Conservation (phyloP, 1,284 basidiomycete species). For the Phylloporus sp. region DNA sequence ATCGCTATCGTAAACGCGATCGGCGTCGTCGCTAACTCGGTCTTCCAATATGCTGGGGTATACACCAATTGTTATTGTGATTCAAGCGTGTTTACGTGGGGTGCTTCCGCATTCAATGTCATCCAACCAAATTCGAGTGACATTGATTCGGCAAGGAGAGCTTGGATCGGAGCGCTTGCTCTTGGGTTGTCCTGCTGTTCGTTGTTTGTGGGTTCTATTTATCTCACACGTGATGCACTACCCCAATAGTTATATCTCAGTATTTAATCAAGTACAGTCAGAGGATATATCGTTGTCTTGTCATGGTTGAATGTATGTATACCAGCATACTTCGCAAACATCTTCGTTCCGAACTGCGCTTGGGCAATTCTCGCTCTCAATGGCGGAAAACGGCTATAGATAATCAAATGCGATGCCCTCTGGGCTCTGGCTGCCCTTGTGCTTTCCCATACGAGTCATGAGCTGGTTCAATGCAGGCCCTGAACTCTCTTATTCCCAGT, state of each 20-base stretch:
- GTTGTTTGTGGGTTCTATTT: neutral
- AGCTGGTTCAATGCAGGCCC: too few relatives aligned
- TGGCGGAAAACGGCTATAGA: too few relatives aligned
- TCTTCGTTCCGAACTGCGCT: too few relatives aligned
- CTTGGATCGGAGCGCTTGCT: constrained; percentile 31
- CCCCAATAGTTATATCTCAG: neutral
- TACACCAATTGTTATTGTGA: constrained; percentile 37
- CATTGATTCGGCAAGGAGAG: constrained; percentile 3
- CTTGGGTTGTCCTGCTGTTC: constrained; percentile 6
- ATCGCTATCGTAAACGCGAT: constrained; percentile 35
- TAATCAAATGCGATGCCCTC: too few relatives aligned
- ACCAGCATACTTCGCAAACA: too few relatives aligned
- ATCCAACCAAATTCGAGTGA: constrained; percentile 14
- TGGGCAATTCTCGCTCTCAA: too few relatives aligned
- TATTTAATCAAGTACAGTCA: too few relatives aligned
- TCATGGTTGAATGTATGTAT: too few relatives aligned
- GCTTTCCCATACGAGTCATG: too few relatives aligned
- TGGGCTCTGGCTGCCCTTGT: too few relatives aligned
- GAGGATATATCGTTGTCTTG: too few relatives aligned
- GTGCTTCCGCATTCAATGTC: constrained; percentile 18
- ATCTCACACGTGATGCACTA: neutral
- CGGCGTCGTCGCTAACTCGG: constrained; percentile 23
- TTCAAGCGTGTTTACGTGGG: constrained; percentile 22
- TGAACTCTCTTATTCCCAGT: too few relatives aligned
- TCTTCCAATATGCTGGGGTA: constrained; percentile 33